A percentile compares a stretch with the other conserved stretches of the same genome.
Conservation (phyloP, 352 stramenopile species). For the Aphanomyces stellatus region DNA sequence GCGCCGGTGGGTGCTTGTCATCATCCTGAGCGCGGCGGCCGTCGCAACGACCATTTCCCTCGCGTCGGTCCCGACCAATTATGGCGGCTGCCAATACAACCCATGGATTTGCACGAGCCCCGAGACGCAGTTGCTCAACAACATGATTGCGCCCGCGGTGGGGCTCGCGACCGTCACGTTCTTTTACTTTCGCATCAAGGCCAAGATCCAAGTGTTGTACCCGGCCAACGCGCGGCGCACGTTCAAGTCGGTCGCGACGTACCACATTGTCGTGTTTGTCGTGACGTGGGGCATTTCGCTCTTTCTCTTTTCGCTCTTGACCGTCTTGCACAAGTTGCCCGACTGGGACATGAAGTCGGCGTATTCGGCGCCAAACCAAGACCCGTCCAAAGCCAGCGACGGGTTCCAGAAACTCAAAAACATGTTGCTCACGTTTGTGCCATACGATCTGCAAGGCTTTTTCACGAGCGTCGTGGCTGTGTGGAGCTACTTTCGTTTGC, state of each 20-base stretch:
- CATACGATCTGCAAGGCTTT: constrained; percentile 46
- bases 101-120: constrained; percentile 14
- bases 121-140: constrained; percentile 16
- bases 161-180: neutral
- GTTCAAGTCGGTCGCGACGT: constrained; percentile 16
- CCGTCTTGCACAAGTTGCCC: neutral
- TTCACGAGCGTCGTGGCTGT: constrained; percentile 36
- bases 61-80: neutral
- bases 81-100: neutral
- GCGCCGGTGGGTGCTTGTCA: neutral
- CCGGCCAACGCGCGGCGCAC: constrained; percentile 1
- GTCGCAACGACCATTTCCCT: neutral
- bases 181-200: constrained; percentile 9
- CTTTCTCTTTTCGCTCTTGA: constrained; percentile 6
- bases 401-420: neutral
- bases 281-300: constrained; percentile 17
- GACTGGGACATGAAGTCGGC: neutral
- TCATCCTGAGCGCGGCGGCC: neutral
- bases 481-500: constrained; percentile 62
- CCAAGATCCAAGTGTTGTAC: constrained; percentile 12
- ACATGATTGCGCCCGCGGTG: neutral
- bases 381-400: neutral
- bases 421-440: constrained; percentile 5
- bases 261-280: constrained; percentile 17
- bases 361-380: neutral